phyloP scores from a whole-genome alignment of 495 filamentous ascomycete species.

The Podospora bellae-mahoneyi region DNA sequence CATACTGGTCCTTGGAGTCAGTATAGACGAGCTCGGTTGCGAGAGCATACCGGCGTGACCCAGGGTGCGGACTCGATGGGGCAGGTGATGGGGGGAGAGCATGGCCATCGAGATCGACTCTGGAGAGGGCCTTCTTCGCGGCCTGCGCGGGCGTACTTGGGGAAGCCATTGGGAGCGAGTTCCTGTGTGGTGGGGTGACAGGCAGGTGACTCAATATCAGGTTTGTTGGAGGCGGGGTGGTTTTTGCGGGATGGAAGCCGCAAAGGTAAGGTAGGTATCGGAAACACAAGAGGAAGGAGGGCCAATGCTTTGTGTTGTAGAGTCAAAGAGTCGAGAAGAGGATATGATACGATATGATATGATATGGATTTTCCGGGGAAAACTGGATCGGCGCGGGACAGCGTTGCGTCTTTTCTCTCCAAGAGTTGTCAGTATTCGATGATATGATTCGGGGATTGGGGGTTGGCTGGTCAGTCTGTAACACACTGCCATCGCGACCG shows the following conservation, averaged over 20 bases:
- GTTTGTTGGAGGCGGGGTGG: not conserved
- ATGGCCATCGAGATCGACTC: slow-evolving; percentile 82
- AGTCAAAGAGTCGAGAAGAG: not conserved
- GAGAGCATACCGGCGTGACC: slow-evolving; percentile 77
- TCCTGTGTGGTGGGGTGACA: not conserved
- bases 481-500: slow-evolving; percentile 5
- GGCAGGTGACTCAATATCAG: slow-evolving; percentile 8
- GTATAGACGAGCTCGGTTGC: slow-evolving; percentile 96
- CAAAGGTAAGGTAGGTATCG: not conserved
- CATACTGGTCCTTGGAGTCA: slow-evolving; percentile 92
- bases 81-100: slow-evolving; percentile 90
- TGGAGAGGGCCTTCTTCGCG: slow-evolving; percentile 65
- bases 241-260: not conserved
- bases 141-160: slow-evolving; percentile 29
- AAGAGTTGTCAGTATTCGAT: not conserved
- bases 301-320: not conserved
- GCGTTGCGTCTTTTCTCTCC: not conserved
- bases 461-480: slow-evolving; percentile 1
- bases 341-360: not conserved
- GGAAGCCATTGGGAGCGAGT: slow-evolving; percentile 34
- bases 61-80: slow-evolving; percentile 82
- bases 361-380: slow-evolving; percentile 3
- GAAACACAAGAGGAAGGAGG: not conserved
- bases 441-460: slow-evolving; percentile 2
- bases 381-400: not conserved